Base-by-base conservation (phyloP, 768 basidiomycete species). In the Pleurotus cornucopiae region DNA sequence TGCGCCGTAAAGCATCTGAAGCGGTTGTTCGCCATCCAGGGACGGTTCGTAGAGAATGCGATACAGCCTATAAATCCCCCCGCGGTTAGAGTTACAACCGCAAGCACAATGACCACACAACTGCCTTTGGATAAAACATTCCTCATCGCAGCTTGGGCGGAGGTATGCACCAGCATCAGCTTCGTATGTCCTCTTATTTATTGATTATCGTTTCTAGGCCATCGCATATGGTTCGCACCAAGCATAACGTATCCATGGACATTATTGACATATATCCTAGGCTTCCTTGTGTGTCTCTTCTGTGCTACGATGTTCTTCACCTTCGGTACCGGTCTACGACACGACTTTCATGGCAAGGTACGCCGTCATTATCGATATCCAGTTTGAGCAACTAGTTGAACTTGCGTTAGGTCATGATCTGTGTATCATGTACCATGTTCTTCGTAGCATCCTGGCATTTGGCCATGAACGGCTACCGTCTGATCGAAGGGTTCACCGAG, bases 401-500 rank as follows among this genome's bases (percentile, higher is more conserved):
- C 9, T 34, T 34, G 30, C 30, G 20, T 21, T 44, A 44, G 41
- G 41, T 44, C 41, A 44, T 44, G 41, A 44, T 44, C n/a, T 44
- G 41, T 44, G 20, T 44, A n/a, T 44, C 41, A 6, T 44, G 41
- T 44, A 21, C 20, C 9, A 44, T 44, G 41, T 44, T 44, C 14
- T n/a, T 44, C 11, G n/a, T 44, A 11, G 41, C 41, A 13, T 16
- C 30, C 30, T 30, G 25, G 13, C 6, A 48, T 46, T 5, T n/a
- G 23, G 56, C 56, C 4, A 60, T 58, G 52, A 60, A 60, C 34
- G 49, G 44, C 20, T 40, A 52, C 49, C 59, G 59, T 1, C 49
- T 60, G 41, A 41, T 60, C 37, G 44, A 48, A 9, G 56, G 57
- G 23, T 60, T 57, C 43, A 53, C 53, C 21, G 56, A 57, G 9